phyloP scores from a whole-genome alignment of 2,329 filamentous ascomycete genomes.

The Neonectria punicea region DNA sequence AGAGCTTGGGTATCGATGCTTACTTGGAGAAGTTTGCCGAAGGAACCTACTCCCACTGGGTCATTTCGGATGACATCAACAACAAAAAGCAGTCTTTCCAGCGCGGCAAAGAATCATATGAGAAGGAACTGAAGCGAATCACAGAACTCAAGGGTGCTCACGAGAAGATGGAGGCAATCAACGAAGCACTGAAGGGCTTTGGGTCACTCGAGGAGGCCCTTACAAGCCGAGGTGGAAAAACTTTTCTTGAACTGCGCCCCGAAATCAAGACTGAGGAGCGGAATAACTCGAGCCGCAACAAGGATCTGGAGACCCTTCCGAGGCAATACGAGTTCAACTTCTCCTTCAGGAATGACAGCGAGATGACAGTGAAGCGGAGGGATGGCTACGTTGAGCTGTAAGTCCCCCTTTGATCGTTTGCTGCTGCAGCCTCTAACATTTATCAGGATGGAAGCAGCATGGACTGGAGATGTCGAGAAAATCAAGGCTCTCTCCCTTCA shows the following conservation, averaged over 20 bases:
- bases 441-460: slow-evolving; percentile 75
- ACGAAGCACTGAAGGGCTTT: slow-evolving; percentile 30
- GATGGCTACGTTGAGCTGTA: slow-evolving; percentile 72
- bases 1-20: slow-evolving; percentile 55
- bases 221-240: slow-evolving; percentile 69
- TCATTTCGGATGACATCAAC: slow-evolving; percentile 54
- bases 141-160: slow-evolving; percentile 35
- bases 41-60: slow-evolving; percentile 71
- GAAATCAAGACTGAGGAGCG: slow-evolving; percentile 49
- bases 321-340: slow-evolving; percentile 61
- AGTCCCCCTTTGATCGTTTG: slow-evolving; percentile 44
- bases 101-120: slow-evolving; percentile 44
- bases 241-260: slow-evolving; percentile 73
- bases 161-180: slow-evolving; percentile 68
- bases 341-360: slow-evolving; percentile 62
- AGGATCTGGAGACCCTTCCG: slow-evolving; percentile 28
- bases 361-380: slow-evolving; percentile 65
- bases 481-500: slow-evolving; percentile 73
- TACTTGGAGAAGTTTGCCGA: slow-evolving; percentile 63
- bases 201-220: slow-evolving; percentile 53
- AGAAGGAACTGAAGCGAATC: slow-evolving; percentile 35
- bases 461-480: slow-evolving; percentile 72
- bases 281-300: neutral
- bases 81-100: slow-evolving; percentile 46
- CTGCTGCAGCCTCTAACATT: slow-evolving; percentile 20